phyloP scores from a whole-genome alignment of 768 basidiomycete genomes.

The Tephrocybe sp. region DNA sequence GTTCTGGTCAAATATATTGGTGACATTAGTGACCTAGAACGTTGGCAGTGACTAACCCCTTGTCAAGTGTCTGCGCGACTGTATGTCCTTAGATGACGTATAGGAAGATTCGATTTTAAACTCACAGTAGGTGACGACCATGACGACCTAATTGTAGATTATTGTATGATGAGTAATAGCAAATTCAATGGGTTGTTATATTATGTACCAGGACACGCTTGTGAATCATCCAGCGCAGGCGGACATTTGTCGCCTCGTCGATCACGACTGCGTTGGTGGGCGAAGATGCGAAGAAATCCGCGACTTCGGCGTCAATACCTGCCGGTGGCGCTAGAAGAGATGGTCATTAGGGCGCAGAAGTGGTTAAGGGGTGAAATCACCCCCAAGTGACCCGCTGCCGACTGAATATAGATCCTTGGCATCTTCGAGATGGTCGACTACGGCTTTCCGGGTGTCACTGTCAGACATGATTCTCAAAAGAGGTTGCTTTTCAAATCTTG shows the following conservation, averaged over 20 bases:
- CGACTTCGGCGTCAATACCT: slow-evolving; percentile 47
- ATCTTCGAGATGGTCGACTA: slow-evolving; percentile 12
- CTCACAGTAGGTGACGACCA: slow-evolving; percentile 48
- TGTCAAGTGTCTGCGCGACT: slow-evolving; percentile 48
- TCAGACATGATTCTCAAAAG: slow-evolving; percentile 9
- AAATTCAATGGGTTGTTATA: neutral
- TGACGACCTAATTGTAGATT: slow-evolving; percentile 28
- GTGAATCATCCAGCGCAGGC: slow-evolving; percentile 46
- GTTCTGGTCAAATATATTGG: slow-evolving; percentile 25
- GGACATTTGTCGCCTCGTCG: slow-evolving; percentile 40
- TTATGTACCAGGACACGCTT: slow-evolving; percentile 39
- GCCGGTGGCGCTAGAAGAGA: slow-evolving; percentile 15
- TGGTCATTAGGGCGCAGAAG: too few relatives aligned
- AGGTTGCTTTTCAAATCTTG: neutral
- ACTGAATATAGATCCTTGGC: slow-evolving; percentile 36
- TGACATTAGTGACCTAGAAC: neutral
- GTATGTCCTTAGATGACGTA: neutral
- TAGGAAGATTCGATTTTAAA: neutral
- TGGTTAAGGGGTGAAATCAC: neutral
- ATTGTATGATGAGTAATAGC: neutral
- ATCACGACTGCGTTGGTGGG: slow-evolving; percentile 30
- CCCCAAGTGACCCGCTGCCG: slow-evolving; percentile 27
- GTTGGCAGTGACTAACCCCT: slow-evolving; percentile 32
- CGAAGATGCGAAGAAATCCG: slow-evolving; percentile 38
- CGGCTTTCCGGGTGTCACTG: slow-evolving; percentile 7